Evolutionary conservation across 2,329 filamentous ascomycete genomes (phyloP).

Genomic region (Basipetospora chlamydospora): DNA sequence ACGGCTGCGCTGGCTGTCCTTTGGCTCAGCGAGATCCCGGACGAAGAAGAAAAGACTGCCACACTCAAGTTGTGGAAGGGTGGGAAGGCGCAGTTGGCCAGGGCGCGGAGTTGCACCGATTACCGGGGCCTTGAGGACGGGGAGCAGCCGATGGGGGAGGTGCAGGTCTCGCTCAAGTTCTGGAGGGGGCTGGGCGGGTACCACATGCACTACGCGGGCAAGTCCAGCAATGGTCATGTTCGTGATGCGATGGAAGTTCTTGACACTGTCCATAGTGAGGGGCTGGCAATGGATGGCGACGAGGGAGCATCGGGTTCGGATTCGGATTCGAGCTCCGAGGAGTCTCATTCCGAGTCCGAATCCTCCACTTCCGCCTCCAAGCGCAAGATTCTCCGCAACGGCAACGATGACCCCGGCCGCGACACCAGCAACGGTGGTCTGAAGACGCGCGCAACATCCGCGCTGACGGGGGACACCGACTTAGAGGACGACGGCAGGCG

Average conservation of each 20-base stretch:
- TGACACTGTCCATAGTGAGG: constrained; percentile 19
- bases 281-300: constrained; percentile 20
- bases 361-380: neutral
- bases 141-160: constrained; percentile 61
- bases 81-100: constrained; percentile 37
- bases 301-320: constrained; percentile 16
- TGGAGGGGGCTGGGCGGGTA: constrained; percentile 3
- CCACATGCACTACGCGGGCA: constrained; percentile 2
- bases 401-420: neutral
- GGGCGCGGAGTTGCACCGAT: constrained; percentile 61
- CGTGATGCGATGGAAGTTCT: constrained; percentile 32
- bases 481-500: constrained; percentile 1
- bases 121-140: constrained; percentile 56
- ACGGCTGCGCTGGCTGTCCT: constrained; percentile 38
- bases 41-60: constrained; percentile 63
- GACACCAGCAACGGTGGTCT: neutral
- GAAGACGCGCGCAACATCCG: neutral
- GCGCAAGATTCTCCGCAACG: constrained; percentile 4
- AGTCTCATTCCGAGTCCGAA: neutral
- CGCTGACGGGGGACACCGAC: neutral
- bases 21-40: constrained; percentile 75
- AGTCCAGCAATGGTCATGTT: constrained; percentile 15
- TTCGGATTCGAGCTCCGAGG: neutral
- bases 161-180: constrained; percentile 41
- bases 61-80: constrained; percentile 88